phyloP scores from a whole-genome alignment of 257 asterid species.

The Linderniella brevidens region DNA sequence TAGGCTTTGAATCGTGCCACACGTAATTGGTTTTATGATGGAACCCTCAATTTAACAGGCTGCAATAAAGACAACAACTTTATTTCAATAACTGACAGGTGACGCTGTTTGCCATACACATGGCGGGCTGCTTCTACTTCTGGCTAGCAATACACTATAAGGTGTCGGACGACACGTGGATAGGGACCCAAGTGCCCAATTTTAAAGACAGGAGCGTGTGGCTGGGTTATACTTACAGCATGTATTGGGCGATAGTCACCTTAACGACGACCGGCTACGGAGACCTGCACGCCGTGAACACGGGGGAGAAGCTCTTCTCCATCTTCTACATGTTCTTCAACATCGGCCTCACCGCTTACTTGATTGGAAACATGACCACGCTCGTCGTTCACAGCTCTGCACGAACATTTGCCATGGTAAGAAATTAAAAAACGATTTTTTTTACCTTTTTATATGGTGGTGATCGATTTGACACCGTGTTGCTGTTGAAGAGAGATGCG shows the following conservation, averaged over 20 bases:
- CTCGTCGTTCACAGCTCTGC: constrained; percentile 64
- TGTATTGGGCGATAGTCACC: constrained; percentile 88
- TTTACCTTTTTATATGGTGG: too few species aligned
- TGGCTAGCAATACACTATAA: constrained; percentile 63
- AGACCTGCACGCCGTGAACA: constrained; percentile 65
- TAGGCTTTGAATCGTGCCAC: too few species aligned
- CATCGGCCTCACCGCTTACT: constrained; percentile 84
- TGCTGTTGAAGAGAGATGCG: constrained; percentile 55
- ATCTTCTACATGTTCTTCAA: constrained; percentile 88
- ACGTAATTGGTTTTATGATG: too few species aligned
- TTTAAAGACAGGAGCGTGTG: constrained; percentile 45
- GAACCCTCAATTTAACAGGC: too few species aligned
- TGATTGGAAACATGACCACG: constrained; percentile 93
- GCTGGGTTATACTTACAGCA: constrained; percentile 66
- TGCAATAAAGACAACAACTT: too few species aligned
- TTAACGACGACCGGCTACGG: constrained; percentile 90
- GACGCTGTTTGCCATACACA: constrained; percentile 65
- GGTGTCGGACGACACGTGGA: constrained; percentile 41
- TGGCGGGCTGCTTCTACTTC: constrained; percentile 80
- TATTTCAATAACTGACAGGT: constrained; percentile 27
- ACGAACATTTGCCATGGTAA: constrained; percentile 74
- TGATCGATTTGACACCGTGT: too few species aligned
- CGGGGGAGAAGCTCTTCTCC: constrained; percentile 71
- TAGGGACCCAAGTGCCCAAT: constrained; percentile 43
- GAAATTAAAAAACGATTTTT: too few species aligned